Evolutionary conservation across 306 rosid genomes (phyloP), one percentile per base, ranked within the genome.

Genomic region (Vigna reflexopilosa): DNA sequence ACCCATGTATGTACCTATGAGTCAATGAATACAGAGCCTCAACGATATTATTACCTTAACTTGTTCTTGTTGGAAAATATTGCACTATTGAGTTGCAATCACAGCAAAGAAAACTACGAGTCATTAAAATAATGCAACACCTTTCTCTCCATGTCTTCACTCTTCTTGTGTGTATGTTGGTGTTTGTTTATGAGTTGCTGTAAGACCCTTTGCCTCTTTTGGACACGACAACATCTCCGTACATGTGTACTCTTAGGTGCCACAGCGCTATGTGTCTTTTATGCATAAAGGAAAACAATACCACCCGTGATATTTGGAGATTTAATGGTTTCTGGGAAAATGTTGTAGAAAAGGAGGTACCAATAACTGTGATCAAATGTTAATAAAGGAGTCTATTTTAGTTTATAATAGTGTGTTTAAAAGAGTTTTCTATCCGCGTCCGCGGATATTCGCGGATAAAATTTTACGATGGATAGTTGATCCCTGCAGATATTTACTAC

Each of bases 41-140:
- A 59, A 5, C 5, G 4, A 74, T 75, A 75, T 19, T 61, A 75
- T 75, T 75, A 62, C 11, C 5, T 38, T 26, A 50, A 69, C 70
- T 16, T 24, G 17, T 38, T 7, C 44, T 38, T 38, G 44, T 38
- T 1, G 44, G 11, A 40, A 40, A 40, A 40, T 76, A 70, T 70
- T 59, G 54, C 63, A 57, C 55, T 40, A 9, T 9, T 7, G 44
- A 30, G 34, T 5, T 30, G 34, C 34, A 30, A 30, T 30, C 34
- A 30, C 34, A 38, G 44, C 7, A 40, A 67, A 12, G 67, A 75
- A 70, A 75, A 50, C 44, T 2, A 49, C 55, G 9, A 44, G 17
- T 32, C 85, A 51, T 66, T 7, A 65, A 82, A 82, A 72, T 44
- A 65, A 49, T 7, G 72, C 36, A 72, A 82, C 82, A 72, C 51